Evolutionary conservation across 805 yeast species (phyloP), one percentile per base, ranked within the genome.

Genomic region (Myxozyma udenii): DNA sequence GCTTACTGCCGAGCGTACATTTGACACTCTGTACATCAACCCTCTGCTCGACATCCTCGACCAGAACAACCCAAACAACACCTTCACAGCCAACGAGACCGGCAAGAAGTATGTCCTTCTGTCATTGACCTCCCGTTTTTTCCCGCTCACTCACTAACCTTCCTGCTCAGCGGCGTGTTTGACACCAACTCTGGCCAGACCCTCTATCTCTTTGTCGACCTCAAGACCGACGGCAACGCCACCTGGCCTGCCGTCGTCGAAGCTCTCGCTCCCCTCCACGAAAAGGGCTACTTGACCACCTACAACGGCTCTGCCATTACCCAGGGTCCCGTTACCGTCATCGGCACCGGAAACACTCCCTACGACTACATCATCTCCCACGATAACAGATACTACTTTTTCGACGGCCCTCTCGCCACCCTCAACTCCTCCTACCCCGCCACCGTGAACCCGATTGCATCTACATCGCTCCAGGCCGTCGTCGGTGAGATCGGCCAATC

Each of bases 341-440:
- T 84, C 4, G 74, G 83, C 26, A 84, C 89, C 0, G 93, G 93
- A 1, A 75, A 80, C 60, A 72, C 78, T 25, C 88, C 89, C 0
- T 61, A 67, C 36, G 76, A 70, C 16, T 51, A 61, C 21, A 70
- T 76, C 33, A 26, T 55, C 9, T 48, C 48, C 18, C 62, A 60
- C 32, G 32, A 55, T 9, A 42, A 62, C 30, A 61, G 72, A 42
- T 71, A 74, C 66, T 60, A 73, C 44, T 82, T 80, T 59, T 67
- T 71, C 35, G 87, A 82, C 64, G 84, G 78, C 3, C 80, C 82
- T 1, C 68, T 81, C 45, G 57, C 39, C 14, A 25, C 35, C 35
- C 46, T 48, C 18, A 47, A 43, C 42, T 55, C 61, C 28, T 61
- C 55, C n/a, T 50, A 56, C 37, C 56, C 60, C 4, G 53, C 69